phyloP scores from a whole-genome alignment of 2,329 filamentous ascomycete species.

The Ophiostoma ulmi region DNA sequence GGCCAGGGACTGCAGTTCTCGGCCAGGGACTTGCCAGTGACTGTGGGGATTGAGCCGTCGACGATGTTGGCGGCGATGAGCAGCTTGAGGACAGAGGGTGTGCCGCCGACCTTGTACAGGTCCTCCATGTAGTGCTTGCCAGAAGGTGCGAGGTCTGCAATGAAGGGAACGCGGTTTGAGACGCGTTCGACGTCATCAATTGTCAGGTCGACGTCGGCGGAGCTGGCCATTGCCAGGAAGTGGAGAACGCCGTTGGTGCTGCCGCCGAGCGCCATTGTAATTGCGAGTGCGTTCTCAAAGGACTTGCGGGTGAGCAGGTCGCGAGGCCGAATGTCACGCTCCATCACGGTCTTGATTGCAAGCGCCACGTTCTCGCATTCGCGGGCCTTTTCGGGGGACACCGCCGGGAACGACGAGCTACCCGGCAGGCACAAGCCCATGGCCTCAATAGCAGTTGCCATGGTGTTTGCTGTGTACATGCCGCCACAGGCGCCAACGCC shows the following conservation, averaged over 20 bases:
- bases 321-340: constrained; percentile 72
- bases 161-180: constrained; percentile 75
- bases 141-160: constrained; percentile 78
- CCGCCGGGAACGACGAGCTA: constrained; percentile 76
- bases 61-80: constrained; percentile 71
- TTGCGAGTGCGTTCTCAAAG: constrained; percentile 82
- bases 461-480: constrained; percentile 91
- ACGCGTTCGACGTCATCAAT: constrained; percentile 80
- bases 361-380: constrained; percentile 79
- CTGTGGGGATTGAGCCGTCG: constrained; percentile 71
- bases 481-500: constrained; percentile 69
- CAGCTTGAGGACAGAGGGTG: constrained; percentile 79
- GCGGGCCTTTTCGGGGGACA: constrained; percentile 75
- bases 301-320: constrained; percentile 74
- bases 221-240: constrained; percentile 84
- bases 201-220: constrained; percentile 69
- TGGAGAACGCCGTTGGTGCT: constrained; percentile 86
- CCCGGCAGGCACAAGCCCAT: constrained; percentile 80
- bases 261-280: constrained; percentile 89
- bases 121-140: constrained; percentile 82
- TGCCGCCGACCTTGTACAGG: constrained; percentile 78
- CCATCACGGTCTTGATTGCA: constrained; percentile 73
- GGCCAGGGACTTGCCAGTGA: constrained; percentile 77
- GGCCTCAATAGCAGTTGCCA: constrained; percentile 85
- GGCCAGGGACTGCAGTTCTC: constrained; percentile 77